Conservation (phyloP, 2,329 filamentous ascomycete species). For the Trichoderma oligosporum region DNA sequence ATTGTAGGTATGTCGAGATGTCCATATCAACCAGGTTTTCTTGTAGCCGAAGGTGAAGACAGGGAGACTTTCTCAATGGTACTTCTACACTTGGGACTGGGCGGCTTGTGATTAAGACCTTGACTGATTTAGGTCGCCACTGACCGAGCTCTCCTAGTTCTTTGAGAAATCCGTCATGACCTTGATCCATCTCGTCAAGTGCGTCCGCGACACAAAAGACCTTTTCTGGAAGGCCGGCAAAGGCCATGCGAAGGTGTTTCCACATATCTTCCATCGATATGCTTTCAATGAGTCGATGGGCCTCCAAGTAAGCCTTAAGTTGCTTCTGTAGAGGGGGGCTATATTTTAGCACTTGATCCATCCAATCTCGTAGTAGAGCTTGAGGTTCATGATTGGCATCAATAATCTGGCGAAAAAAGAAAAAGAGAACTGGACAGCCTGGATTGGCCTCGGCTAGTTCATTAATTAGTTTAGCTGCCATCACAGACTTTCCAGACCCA, state of each 20-base stretch:
- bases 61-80: slow-evolving; percentile 26
- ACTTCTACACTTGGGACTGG: slow-evolving; percentile 32
- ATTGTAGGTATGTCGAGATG: slow-evolving; percentile 36
- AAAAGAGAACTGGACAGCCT: slow-evolving; percentile 32
- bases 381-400: slow-evolving; percentile 33
- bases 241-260: slow-evolving; percentile 28
- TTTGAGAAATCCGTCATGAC: slow-evolving; percentile 32
- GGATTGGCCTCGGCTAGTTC: slow-evolving; percentile 18
- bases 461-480: slow-evolving; percentile 30
- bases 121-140: slow-evolving; percentile 33
- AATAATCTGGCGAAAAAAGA: slow-evolving; percentile 41
- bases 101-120: slow-evolving; percentile 43
- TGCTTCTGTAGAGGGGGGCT: slow-evolving; percentile 30
- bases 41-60: slow-evolving; percentile 36
- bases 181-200: slow-evolving; percentile 45
- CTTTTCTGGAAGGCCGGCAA: slow-evolving; percentile 23
- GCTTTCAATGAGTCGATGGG: neutral
- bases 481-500: slow-evolving; percentile 39
- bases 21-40: slow-evolving; percentile 36
- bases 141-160: slow-evolving; percentile 32
- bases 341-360: slow-evolving; percentile 32
- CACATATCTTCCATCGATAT: slow-evolving; percentile 29
- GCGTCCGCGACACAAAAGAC: slow-evolving; percentile 43
- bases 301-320: slow-evolving; percentile 22
- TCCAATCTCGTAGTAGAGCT: slow-evolving; percentile 34